Base-by-base conservation (phyloP, 805 yeast genomes). In the Pichia heedii region DNA sequence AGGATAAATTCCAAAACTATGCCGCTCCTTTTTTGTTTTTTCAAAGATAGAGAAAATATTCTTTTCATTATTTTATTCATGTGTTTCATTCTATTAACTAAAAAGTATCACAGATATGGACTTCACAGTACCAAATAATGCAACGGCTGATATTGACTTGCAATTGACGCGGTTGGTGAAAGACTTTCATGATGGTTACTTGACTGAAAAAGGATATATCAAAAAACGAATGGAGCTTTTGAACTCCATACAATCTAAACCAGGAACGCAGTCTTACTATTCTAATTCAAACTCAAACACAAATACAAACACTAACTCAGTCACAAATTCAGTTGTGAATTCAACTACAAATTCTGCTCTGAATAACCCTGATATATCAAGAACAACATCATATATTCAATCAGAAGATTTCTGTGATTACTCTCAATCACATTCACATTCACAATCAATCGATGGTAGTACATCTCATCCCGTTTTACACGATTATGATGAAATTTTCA, bases 131-230 rank as follows among this genome's bases (percentile, higher is more conserved):
- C 79, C 80, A 5, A 57, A 65, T 22, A 61, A 65, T 30, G 52
- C 68, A 34, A 66, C 74, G 2, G 56, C 58, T 1, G 57, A 50
- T 5, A 42, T 66, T 1, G 70, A 63, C 41, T 56, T 57, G 29
- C 61, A 62, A 48, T 60, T 79, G 19, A 55, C 58, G 24, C 69
- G 65, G 33, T 63, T 79, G 24, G 66, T 68, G 13, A 54, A 62
- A 10, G 85, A 79, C 48, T 77, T 66, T 48, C 68, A 69, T 50
- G 88, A 83, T 30, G 90, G 87, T 1, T 80, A 79, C 45, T 65
- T 84, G 44, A 83, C 93, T 0, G 80, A 73, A 38, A 84, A 82
- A 55, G 90, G 93, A 2, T 84, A 79, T 56, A 65, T 68, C 36
- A 80, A 74, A 51, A 81, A 78, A 48, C 63, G 85, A 46, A 70